Base-by-base conservation (phyloP, 495 filamentous ascomycete genomes). In the Aspergillus sparsus region DNA sequence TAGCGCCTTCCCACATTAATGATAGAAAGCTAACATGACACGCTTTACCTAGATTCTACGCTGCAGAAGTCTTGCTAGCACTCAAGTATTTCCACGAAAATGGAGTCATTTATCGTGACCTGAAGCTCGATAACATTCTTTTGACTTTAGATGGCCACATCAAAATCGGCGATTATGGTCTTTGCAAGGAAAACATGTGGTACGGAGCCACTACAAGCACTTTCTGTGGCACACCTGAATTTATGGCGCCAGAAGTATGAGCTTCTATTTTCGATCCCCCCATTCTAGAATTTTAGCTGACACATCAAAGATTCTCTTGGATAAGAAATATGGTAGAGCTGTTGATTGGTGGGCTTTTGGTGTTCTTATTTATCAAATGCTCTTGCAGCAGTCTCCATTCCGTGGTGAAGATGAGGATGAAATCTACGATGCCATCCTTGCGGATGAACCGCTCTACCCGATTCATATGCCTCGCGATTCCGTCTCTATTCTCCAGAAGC, bases 341-440 rank as follows among this genome's bases (percentile, higher is more conserved):
- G 94, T 99, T 58, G 94, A 99, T 73, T 99, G 94, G 94, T 99
- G 94, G 94, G 94, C 94, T n/a, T 99, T 99, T 73, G 94, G 94
- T 67, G 94, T 99, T 36, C 80, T 99, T 60, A 99, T 99, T 62
- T 99, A 99, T 74, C 94, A 99, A 78, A 99, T 99, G 94, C 87
- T 99, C 45, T 85, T 99, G 42, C 94, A 99, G 68, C 94, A 99
- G 70, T 97, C 93, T 27, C 94, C 94, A 4, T 99, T 99, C 89
- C 89, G 94, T 69, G 94, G 94, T 68, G 94, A 99, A 71, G 94
- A 99, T 69, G 94, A 99, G 70, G 94, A 99, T 75, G 94, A 99
- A 76, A 99, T 99, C 62, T 99, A 99, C 83, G 94, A 99, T 68
- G 93, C 94, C 46, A 98, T 99, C 74, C 87, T 99, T 56, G 91